phyloP scores from a whole-genome alignment of 73 alveolate genomes.

The Uronychia setigera region DNA sequence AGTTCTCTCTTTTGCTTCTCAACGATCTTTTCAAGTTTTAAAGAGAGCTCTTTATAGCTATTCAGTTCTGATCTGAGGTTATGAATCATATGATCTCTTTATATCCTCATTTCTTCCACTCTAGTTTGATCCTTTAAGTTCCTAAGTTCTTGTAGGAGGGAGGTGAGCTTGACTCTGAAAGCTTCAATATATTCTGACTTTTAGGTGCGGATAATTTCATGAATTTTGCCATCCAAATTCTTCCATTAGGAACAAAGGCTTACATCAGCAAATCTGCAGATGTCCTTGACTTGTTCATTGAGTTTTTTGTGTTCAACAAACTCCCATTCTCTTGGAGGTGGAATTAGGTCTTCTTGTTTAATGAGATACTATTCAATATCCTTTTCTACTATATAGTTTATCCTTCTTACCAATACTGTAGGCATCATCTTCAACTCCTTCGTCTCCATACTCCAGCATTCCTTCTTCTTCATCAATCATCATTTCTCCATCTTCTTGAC shows the following conservation, averaged over 20 bases:
- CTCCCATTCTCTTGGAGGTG: background rate
- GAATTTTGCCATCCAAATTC: background rate
- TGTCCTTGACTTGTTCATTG: background rate
- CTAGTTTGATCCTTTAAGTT: background rate
- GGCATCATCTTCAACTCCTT: too few relatives aligned
- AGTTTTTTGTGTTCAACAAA: background rate
- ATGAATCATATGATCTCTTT: background rate
- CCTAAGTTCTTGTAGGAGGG: background rate
- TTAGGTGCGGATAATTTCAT: background rate
- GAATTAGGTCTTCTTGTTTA: background rate
- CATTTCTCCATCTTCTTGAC: background rate
- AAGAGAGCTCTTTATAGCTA: background rate
- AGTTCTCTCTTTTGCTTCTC: background rate
- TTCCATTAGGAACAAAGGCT: background rate
- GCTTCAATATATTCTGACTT: background rate
- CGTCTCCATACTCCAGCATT: conserved; percentile 4
- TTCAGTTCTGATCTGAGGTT: background rate
- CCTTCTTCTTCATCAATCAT: background rate
- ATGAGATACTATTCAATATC: background rate
- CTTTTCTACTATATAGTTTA: background rate
- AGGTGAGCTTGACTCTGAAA: background rate
- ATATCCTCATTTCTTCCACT: background rate
- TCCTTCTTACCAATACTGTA: too few relatives aligned
- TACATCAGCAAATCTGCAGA: background rate
- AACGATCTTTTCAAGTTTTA: background rate